Evolutionary conservation across 139 green algal genomes (phyloP).

Genomic region (Chlorella sp.): DNA sequence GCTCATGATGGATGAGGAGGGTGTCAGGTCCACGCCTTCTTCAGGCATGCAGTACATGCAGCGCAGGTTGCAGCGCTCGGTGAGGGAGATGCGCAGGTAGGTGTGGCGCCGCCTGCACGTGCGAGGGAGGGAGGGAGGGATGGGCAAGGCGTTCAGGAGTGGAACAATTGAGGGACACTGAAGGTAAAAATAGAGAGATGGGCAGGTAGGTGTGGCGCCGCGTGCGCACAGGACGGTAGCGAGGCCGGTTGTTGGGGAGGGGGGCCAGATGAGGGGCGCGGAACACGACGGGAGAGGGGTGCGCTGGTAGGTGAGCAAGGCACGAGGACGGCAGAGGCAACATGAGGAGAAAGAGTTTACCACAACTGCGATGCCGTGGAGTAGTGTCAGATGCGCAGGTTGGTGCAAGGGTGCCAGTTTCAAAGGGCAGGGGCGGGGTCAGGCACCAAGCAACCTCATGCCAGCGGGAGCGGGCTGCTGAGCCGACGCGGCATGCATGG

Average conservation of each 20-base stretch:
- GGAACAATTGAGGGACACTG: too few species aligned
- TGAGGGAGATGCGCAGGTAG: constrained; percentile 98
- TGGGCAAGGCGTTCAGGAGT: too few species aligned
- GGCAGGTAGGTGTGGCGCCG: background rate
- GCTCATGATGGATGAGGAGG: constrained; percentile 71
- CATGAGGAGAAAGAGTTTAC: too few species aligned
- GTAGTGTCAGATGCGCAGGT: too few species aligned
- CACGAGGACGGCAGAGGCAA: too few species aligned
- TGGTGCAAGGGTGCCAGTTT: background rate
- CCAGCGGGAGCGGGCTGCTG: background rate
- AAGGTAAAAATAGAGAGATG: too few species aligned
- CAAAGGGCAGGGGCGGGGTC: background rate
- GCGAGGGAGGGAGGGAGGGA: background rate
- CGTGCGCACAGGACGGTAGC: background rate
- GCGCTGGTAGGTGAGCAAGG: too few species aligned
- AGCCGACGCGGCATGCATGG: background rate
- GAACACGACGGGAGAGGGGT: too few species aligned
- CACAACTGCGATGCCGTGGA: too few species aligned
- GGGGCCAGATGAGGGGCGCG: too few species aligned
- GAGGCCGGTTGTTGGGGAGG: too few species aligned
- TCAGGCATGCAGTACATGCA: constrained; percentile 99
- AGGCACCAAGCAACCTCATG: background rate
- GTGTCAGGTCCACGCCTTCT: constrained; percentile 93
- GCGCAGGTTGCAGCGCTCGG: constrained; percentile 98
- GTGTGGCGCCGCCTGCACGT: constrained; percentile 83